A percentile compares a stretch with the other conserved stretches of the same genome.
phyloP scores from a whole-genome alignment of 192 early-diverging fungal species.

The Jimgerdemannia flammicorona region DNA sequence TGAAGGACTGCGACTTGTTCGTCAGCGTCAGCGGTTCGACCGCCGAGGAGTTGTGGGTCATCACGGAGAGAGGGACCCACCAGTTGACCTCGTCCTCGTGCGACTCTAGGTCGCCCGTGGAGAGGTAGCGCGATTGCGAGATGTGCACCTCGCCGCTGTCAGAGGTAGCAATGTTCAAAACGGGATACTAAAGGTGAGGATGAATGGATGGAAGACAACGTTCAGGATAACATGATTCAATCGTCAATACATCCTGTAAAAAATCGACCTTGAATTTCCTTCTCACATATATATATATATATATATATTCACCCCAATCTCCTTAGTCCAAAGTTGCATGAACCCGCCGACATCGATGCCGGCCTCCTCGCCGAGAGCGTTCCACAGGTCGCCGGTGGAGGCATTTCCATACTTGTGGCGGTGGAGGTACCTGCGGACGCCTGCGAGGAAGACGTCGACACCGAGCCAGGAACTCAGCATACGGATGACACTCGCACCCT shows the following conservation, averaged over 20 bases:
- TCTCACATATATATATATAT: neutral
- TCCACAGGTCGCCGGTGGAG: slow-evolving; percentile 86
- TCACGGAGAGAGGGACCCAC: slow-evolving; percentile 82
- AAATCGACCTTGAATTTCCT: neutral
- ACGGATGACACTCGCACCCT: slow-evolving; percentile 92
- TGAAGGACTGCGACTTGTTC: slow-evolving; percentile 39
- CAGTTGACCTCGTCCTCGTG: slow-evolving; percentile 79
- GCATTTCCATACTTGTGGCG: slow-evolving; percentile 85
- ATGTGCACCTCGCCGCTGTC: slow-evolving; percentile 55
- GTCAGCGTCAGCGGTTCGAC: slow-evolving; percentile 27
- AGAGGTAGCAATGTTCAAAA: slow-evolving; percentile 65
- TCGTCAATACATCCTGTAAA: no score
- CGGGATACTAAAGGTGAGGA: slow-evolving; percentile 56
- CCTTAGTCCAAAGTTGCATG: slow-evolving; percentile 86
- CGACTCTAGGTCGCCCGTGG: slow-evolving; percentile 70
- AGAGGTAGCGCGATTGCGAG: slow-evolving; percentile 81
- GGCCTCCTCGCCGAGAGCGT: slow-evolving; percentile 70
- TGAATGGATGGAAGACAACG: neutral
- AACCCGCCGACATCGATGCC: slow-evolving; percentile 78
- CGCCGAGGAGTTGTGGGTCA: slow-evolving; percentile 16
- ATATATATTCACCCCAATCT: slow-evolving; percentile 59
- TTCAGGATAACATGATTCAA: neutral
- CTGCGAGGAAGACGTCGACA: slow-evolving; percentile 64
- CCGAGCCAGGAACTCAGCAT: slow-evolving; percentile 83
- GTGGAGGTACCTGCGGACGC: slow-evolving; percentile 73